Evolutionary conservation across 305 asterid genomes (phyloP), one percentile per base, ranked within the genome.

Genomic region (Rubia balearica): DNA sequence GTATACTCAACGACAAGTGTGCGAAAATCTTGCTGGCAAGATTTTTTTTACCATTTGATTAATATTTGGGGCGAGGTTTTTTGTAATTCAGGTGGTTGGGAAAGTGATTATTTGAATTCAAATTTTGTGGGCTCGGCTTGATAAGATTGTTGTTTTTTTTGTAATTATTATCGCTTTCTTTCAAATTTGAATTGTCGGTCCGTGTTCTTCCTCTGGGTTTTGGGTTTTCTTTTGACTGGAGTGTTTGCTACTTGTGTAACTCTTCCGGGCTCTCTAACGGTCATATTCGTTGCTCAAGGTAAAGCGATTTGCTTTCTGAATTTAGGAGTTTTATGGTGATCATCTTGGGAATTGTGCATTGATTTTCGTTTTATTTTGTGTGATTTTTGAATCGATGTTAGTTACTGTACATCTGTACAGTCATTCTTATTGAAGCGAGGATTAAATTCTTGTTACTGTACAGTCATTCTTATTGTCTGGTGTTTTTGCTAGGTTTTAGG

Each of bases 401-500:
- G 21, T 59, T 27, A 30, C 56, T 30, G 30, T 57, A 12, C 24
- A 14, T 10, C 17, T 30, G 30, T 57, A 41, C 38, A 13, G 21
- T 53, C 1, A 16, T 71, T 70, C 33, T 17, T 16, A 16, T 16
- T 22, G n/a, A 9, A 8, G 14, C 10, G 51, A n/a, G 19, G 38
- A 61, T 19, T 11, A 2, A 4, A 9, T 51, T 17, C 38, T n/a
- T 42, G 45, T 40, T 6, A 38, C 27, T 41, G 38, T 61, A 7
- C 49, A 36, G 22, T 51, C 21, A 57, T 74, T 67, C 38, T 7
- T 69, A 68, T 46, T 8, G 63, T 8, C 57, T n/a, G 48, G 27
- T 57, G 24, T 57, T 38, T 21, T 64, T 27, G 72, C 16, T 69
- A 51, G 78, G 80, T 75, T 61, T 67, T n/a, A 45, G 64, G 60